phyloP scores from a whole-genome alignment of 2,329 filamentous ascomycete species.

The Myriosclerotinia scirpicola region DNA sequence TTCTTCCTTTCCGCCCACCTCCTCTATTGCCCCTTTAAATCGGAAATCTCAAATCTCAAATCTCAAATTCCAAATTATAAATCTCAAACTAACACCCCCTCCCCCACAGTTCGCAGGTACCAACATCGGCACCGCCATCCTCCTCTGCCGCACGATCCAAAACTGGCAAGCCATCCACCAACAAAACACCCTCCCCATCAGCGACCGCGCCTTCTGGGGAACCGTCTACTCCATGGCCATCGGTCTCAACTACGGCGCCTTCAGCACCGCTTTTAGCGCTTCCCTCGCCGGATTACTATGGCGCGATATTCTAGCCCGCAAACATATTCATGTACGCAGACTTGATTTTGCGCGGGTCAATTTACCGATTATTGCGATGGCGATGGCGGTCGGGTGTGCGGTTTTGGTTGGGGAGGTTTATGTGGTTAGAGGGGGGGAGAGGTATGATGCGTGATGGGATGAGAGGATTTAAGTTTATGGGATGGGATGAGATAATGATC shows the following conservation, averaged over 20 bases:
- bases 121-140: constrained; percentile 74
- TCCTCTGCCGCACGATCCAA: constrained; percentile 69
- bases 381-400: constrained; percentile 63
- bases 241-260: constrained; percentile 73
- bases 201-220: constrained; percentile 68
- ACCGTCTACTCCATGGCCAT: constrained; percentile 74
- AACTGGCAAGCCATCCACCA: constrained; percentile 63
- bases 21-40: no score
- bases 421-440: constrained; percentile 47
- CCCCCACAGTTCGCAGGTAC: constrained; percentile 66
- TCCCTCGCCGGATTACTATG: constrained; percentile 71
- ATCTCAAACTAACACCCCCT: constrained; percentile 26
- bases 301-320: constrained; percentile 67
- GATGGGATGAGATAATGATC: no score
- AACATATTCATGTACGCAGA: constrained; percentile 63
- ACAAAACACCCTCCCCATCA: constrained; percentile 50
- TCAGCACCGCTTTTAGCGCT: constrained; percentile 70
- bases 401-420: constrained; percentile 66
- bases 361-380: constrained; percentile 66
- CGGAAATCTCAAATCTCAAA: no score
- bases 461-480: no score
- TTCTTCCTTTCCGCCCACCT: constrained; percentile 35
- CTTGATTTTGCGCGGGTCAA: constrained; percentile 69
- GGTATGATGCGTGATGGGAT: constrained; percentile 3
- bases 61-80: no score